Base-by-base conservation (phyloP, 2,329 filamentous ascomycete species). In the Macrophomina phaseolina region DNA sequence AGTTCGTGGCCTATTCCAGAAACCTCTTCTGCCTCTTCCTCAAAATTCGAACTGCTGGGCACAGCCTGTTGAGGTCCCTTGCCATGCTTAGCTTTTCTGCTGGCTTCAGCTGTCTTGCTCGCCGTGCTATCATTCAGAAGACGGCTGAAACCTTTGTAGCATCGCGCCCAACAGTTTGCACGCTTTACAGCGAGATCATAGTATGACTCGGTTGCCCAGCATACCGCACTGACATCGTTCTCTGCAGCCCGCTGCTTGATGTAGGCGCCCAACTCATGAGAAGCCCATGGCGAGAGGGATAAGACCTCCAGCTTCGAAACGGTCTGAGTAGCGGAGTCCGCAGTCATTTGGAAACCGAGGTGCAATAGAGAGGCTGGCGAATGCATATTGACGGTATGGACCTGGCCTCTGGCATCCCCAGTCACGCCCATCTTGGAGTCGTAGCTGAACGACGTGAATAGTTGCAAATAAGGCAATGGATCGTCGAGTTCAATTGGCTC, bases 171-270 rank as follows among this genome's bases (percentile, higher is more conserved):
- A 65, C 89, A 85, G n/a, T 80, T 80, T 0, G 90, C 90, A 7
- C 90, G 81, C 64, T 84, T 83, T 8, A 84, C 78, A 0, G 89
- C 86, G 1, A 89, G 76, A 2, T 88, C 86, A 68, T 88, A 83
- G 87, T 90, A 92, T 61, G 90, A 87, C 12, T 84, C 84, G 82
- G 92, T 87, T 0, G 88, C 89, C 88, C 89, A 92, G 4, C 84
- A 84, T 0, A 90, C 72, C 5, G 89, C 82, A 23, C 84, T 84
- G 0, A 91, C 76, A 68, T 92, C 90, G 79, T 75, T 74, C 72
- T 77, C 68, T 71, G 72, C 68, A 71, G 78, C 67, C 70, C 73
- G 75, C 69, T 78, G 14, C 1, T 83, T 76, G 3, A 88, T 69
- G 58, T 88, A 89, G 0, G 83, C 77, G 0, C 82, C 82, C 0